phyloP scores from a whole-genome alignment of 352 stramenopile species.

The Globisporangium heterothallicum region DNA sequence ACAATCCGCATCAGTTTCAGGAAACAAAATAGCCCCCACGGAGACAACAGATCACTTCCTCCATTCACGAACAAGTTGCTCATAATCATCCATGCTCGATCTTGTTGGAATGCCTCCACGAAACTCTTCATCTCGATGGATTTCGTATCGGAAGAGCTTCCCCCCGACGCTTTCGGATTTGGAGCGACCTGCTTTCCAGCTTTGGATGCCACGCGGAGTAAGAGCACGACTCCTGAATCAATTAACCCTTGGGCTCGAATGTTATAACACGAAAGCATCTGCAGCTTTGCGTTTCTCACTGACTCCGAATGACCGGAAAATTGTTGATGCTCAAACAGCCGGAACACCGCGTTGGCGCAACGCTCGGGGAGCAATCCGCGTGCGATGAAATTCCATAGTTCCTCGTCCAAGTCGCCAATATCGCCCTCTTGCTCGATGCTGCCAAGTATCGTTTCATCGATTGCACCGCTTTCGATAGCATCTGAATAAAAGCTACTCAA shows the following conservation, averaged over 20 bases:
- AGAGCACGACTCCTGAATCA: conserved; percentile 55
- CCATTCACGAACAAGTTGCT: conserved; percentile 37
- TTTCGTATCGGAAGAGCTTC: not conserved
- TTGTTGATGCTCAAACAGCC: conserved; percentile 34
- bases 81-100: conserved; percentile 45
- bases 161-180: not conserved
- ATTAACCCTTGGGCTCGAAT: conserved; percentile 59
- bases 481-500: conserved; percentile 63
- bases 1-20: conserved; percentile 77
- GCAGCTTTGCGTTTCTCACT: conserved; percentile 20
- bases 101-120: conserved; percentile 32
- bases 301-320: conserved; percentile 10
- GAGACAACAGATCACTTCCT: conserved; percentile 66
- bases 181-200: conserved; percentile 20
- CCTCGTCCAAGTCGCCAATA: conserved; percentile 20
- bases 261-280: conserved; percentile 63
- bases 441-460: conserved; percentile 31
- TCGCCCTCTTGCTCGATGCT: conserved; percentile 3
- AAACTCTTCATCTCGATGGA: conserved; percentile 33
- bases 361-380: conserved; percentile 30
- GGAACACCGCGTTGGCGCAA: conserved; percentile 33
- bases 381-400: conserved; percentile 48
- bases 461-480: conserved; percentile 45
- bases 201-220: conserved; percentile 60
- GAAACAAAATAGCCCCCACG: conserved; percentile 81